Evolutionary conservation across 2,329 filamentous ascomycete species (phyloP).

Genomic region (Ceratocystis albifundus): DNA sequence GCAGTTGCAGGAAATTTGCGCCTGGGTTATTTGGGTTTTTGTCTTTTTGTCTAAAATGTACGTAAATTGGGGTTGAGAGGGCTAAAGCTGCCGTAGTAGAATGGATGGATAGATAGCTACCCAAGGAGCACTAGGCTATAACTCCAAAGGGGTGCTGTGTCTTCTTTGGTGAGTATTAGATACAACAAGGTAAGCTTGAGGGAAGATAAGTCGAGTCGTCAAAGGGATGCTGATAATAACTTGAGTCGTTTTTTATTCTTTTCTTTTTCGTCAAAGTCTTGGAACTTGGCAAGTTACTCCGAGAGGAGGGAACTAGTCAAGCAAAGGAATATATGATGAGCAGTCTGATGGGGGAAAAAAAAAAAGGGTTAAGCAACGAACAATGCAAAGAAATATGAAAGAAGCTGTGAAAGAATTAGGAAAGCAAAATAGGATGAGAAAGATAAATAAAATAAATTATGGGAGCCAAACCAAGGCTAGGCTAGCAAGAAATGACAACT

Average conservation of each 20-base stretch:
- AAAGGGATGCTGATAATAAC: background rate
- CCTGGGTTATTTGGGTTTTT: background rate
- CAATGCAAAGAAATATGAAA: constrained; percentile 5
- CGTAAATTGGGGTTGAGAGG: background rate
- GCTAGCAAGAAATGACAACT: background rate
- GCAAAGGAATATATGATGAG: background rate
- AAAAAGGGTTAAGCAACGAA: background rate
- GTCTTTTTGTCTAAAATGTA: background rate
- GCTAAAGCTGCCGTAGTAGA: background rate
- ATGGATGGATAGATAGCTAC: background rate
- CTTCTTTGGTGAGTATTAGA: background rate
- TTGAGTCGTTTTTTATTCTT: too few relatives aligned
- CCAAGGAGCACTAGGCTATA: constrained; percentile 3
- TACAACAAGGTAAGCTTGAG: background rate
- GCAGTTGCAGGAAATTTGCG: background rate
- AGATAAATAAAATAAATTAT: constrained; percentile 4
- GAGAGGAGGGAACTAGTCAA: background rate
- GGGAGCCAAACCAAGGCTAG: background rate
- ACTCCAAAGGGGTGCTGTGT: background rate
- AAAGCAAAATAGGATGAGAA: background rate
- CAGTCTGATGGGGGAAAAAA: background rate
- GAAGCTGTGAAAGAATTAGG: constrained; percentile 8
- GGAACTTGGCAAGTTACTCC: background rate
- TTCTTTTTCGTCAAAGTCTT: background rate
- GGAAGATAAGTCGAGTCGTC: background rate